Conservation (phyloP, 495 filamentous ascomycete species). For the Penicillium psychrofluorescens region DNA sequence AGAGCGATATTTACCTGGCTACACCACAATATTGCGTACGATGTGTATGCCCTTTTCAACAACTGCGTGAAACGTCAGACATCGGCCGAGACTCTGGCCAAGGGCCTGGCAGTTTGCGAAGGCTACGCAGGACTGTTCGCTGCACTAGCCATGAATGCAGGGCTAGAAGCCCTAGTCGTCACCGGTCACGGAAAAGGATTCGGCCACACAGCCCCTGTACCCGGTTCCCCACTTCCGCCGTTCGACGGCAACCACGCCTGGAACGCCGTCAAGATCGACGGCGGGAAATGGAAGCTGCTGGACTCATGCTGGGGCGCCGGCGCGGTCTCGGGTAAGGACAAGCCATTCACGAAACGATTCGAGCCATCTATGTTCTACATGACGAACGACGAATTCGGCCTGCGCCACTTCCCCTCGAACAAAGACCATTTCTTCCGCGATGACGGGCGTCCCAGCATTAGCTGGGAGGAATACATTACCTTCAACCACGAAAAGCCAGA, state of each 20-base stretch:
- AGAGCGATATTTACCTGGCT: conserved; percentile 90
- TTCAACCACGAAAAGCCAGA: conserved; percentile 39
- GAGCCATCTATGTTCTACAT: conserved; percentile 64
- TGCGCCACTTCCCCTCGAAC: conserved; percentile 69
- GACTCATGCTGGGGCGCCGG: conserved; percentile 94
- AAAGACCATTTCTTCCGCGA: conserved; percentile 59
- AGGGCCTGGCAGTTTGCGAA: conserved; percentile 80
- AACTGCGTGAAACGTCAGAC: conserved; percentile 58
- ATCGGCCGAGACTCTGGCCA: conserved; percentile 57
- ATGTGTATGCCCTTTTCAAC: conserved; percentile 68
- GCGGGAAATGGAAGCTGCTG: conserved; percentile 82
- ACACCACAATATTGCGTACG: conserved; percentile 88
- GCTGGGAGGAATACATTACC: conserved; percentile 75
- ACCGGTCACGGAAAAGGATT: conserved; percentile 83
- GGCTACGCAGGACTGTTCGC: conserved; percentile 85
- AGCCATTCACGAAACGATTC: conserved; percentile 61
- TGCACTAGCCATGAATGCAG: conserved; percentile 63
- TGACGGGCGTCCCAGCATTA: conserved; percentile 46
- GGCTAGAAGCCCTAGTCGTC: conserved; percentile 63
- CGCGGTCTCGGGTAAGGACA: conserved; percentile 35
- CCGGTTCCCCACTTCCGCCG: conserved; percentile 52
- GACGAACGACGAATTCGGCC: conserved; percentile 75
- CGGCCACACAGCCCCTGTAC: conserved; percentile 50
- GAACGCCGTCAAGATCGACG: conserved; percentile 85
- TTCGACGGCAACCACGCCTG: conserved; percentile 69